These are phyloP conservation scores for Juncus effusus DNA, from an alignment of 176 grass and related monocot species.

Conservation along the genomic window DNA sequence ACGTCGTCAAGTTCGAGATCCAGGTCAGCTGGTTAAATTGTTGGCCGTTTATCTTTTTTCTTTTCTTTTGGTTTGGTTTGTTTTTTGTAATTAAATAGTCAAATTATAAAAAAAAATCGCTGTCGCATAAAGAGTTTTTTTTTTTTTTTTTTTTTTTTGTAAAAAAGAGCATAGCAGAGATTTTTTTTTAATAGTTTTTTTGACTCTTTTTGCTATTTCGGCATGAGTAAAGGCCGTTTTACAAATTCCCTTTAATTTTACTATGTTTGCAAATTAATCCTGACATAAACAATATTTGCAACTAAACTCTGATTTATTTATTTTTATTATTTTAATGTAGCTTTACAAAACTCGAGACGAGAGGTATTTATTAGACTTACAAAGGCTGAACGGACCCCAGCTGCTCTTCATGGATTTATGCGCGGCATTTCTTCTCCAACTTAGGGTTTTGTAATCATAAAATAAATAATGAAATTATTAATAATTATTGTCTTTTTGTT, in stretches of 20 bases:
- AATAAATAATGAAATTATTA: background rate
- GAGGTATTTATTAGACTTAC: constrained; percentile 78
- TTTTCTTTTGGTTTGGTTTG: too few species aligned
- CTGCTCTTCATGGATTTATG: constrained; percentile 81
- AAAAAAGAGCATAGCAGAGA: too few species aligned
- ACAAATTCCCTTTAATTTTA: too few species aligned
- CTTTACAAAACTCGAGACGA: constrained; percentile 91
- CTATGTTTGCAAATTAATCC: too few species aligned
- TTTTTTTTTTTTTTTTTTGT: too few species aligned
- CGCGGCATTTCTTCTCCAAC: constrained; percentile 68
- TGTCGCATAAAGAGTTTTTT: background rate
- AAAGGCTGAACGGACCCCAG: constrained; percentile 60
- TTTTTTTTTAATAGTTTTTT: too few species aligned
- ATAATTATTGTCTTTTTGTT: constrained; percentile 15
- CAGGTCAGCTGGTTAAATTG: constrained; percentile 43
- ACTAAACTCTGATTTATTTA: background rate
- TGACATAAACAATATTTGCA: too few species aligned
- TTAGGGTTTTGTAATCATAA: constrained; percentile 54
- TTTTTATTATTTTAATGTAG: constrained; percentile 31
- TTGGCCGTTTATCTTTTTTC: background rate
- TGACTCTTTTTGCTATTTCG: too few species aligned
- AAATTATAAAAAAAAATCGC: constrained; percentile 12
- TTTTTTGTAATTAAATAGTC: background rate
- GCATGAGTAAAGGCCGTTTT: too few species aligned
- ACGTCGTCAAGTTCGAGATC: constrained; percentile 78